Evolutionary conservation across 306 rosid species (phyloP).

Genomic region (Castanopsis chinensis): DNA sequence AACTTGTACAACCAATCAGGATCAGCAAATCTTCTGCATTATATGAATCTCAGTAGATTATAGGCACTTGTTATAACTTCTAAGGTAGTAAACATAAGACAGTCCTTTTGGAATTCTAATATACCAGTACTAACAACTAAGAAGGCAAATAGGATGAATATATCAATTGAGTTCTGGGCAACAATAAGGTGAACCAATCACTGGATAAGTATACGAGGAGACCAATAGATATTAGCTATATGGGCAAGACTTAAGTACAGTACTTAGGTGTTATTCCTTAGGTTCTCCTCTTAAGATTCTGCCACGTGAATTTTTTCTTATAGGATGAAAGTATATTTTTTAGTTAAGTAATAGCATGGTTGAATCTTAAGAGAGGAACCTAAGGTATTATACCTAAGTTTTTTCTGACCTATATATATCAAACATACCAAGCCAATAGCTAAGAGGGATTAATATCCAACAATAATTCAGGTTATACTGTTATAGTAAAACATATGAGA

Average conservation of each 20-base stretch:
- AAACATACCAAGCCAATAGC: background rate
- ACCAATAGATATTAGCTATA: background rate
- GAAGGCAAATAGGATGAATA: background rate
- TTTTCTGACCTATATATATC: background rate
- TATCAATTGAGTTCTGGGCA: background rate
- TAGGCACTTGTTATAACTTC: background rate
- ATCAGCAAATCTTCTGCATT: background rate
- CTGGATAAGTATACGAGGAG: background rate
- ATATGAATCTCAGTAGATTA: background rate
- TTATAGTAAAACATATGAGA: too few species aligned
- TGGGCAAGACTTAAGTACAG: too few species aligned
- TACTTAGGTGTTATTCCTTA: too few species aligned
- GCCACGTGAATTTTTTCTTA: too few species aligned
- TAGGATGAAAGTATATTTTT: too few species aligned
- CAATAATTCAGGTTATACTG: too few species aligned
- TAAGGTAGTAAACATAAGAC: background rate
- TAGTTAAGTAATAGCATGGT: too few species aligned
- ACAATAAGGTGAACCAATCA: background rate
- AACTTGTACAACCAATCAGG: conserved; percentile 7
- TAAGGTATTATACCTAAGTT: too few species aligned
- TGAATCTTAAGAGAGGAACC: too few species aligned
- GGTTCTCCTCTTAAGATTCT: too few species aligned
- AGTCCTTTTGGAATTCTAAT: background rate
- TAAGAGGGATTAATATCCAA: too few species aligned
- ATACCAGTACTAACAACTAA: background rate